Percentiles rank a stretch among this genome's conserved stretches.
Evolutionary conservation across 2,329 filamentous ascomycete genomes (phyloP).

Genomic region (Beauveria medogensis): DNA sequence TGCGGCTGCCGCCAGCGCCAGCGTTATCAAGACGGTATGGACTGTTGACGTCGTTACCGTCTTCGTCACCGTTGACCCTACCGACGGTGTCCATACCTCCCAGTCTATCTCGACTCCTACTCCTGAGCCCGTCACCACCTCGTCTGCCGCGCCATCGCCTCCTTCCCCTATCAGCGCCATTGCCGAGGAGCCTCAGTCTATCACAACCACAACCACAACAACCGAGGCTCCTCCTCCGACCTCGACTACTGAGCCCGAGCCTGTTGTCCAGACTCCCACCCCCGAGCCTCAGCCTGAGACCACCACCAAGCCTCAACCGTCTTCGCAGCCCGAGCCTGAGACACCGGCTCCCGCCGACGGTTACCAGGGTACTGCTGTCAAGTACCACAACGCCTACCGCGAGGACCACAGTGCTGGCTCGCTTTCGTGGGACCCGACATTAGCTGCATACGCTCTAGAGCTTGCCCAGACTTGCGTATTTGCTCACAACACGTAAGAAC

Average conservation of each 20-base stretch:
- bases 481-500: slow-evolving; percentile 64
- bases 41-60: slow-evolving; percentile 36
- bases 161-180: slow-evolving; percentile 2
- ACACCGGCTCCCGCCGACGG: slow-evolving; percentile 14
- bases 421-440: slow-evolving; percentile 56
- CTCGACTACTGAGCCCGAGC: slow-evolving; percentile 9
- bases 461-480: slow-evolving; percentile 62
- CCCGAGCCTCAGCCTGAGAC: slow-evolving; percentile 9
- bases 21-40: slow-evolving; percentile 31
- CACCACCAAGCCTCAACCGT: neutral
- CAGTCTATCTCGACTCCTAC: slow-evolving; percentile 13
- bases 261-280: slow-evolving; percentile 11
- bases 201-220: neutral
- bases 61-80: slow-evolving; percentile 33
- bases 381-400: slow-evolving; percentile 82
- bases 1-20: slow-evolving; percentile 36
- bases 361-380: slow-evolving; percentile 39
- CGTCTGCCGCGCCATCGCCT: slow-evolving; percentile 12
- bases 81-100: slow-evolving; percentile 19
- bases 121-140: slow-evolving; percentile 17
- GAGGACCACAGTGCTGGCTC: slow-evolving; percentile 64
- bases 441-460: slow-evolving; percentile 54
- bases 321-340: neutral
- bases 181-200: slow-evolving; percentile 10
- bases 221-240: slow-evolving; percentile 11